Percentiles rank a stretch among this genome's conserved stretches.
These are phyloP conservation scores for Tricholoma sp. DNA, from an alignment of 768 basidiomycete genomes.

Conservation along the genomic window DNA sequence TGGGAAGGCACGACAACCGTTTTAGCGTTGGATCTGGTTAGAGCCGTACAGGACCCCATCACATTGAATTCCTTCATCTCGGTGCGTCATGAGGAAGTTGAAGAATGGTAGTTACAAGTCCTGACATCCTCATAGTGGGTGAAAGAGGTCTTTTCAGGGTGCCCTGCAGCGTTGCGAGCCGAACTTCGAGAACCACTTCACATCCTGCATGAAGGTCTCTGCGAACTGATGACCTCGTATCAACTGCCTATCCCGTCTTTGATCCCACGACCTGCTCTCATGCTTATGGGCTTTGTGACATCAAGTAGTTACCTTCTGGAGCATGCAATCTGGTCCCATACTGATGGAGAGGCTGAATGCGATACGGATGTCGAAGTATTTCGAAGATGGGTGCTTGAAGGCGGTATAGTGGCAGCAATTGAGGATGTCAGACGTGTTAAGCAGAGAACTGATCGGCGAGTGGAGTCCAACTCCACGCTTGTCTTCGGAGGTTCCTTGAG, in stretches of 20 bases:
- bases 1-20: constrained; percentile 78
- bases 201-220: constrained; percentile 34
- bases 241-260: constrained; percentile 38
- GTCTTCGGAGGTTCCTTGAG: constrained; percentile 28
- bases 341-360: constrained; percentile 20
- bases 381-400: constrained; percentile 42
- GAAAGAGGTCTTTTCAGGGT: constrained; percentile 34
- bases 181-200: constrained; percentile 25
- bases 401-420: constrained; percentile 37
- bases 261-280: constrained; percentile 51
- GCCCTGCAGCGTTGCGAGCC: constrained; percentile 28
- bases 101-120: background rate
- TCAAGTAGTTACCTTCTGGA: constrained; percentile 58
- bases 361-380: constrained; percentile 49
- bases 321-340: constrained; percentile 59
- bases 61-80: constrained; percentile 42
- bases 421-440: constrained; percentile 29
- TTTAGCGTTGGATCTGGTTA: constrained; percentile 59
- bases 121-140: constrained; percentile 43
- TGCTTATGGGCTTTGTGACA: constrained; percentile 50
- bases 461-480: constrained; percentile 24
- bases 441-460: constrained; percentile 17
- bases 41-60: constrained; percentile 43
- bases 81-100: constrained; percentile 36
- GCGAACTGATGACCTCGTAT: constrained; percentile 37